Base-by-base conservation (phyloP, 345 rosid species). In the Rhodomyrtus tomentosa region DNA sequence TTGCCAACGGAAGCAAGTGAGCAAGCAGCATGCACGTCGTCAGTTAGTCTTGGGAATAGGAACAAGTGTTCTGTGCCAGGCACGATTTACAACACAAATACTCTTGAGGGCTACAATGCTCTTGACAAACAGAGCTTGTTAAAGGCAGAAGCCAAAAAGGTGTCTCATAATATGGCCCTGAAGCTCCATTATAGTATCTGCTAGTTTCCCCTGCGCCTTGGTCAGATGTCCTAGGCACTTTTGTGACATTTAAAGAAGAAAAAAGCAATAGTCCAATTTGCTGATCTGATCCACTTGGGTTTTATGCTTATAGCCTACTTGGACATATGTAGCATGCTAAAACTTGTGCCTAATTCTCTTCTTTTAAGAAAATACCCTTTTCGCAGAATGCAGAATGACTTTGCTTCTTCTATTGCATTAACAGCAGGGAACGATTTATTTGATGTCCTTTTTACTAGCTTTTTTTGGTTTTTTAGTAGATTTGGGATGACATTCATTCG, bases 401-500 rank as follows among this genome's bases (percentile, higher is more conserved):
- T 50, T 81, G 29, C 83, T 50, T 81, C 9, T 22, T 50, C 36
- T 81, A 52, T n/a, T 50, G 55, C 32, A 50, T 27, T 15, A 25
- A 5, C 32, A 81, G 55, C 82, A 50, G 25, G 73, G 22, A 50
- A n/a, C 8, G 22, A 10, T 86, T 52, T n/a, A 80, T 45, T 50
- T 73, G 36, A 51, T 85, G 79, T 18, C 79, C 40, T 68, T 68
- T 68, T 68, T 68, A 68, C 40, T 68, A 68, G 79, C 24, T 32
- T 82, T 49, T 74, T 29, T 25, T 72, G 74, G 56, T 80, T 84
- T 59, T 83, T 80, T 80, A 83, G 81, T 91, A 97, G 99, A 95
- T 95, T 87, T 95, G 98, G 98, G 95, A 95, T 40, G 98, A 95
- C 86, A 95, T 97, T 91, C 94, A 86, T 86, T 85, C 93, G 1